Evolutionary conservation across 352 stramenopile species (phyloP), one percentile per base, ranked within the genome.

Genomic region (Phytophthora meadii): DNA sequence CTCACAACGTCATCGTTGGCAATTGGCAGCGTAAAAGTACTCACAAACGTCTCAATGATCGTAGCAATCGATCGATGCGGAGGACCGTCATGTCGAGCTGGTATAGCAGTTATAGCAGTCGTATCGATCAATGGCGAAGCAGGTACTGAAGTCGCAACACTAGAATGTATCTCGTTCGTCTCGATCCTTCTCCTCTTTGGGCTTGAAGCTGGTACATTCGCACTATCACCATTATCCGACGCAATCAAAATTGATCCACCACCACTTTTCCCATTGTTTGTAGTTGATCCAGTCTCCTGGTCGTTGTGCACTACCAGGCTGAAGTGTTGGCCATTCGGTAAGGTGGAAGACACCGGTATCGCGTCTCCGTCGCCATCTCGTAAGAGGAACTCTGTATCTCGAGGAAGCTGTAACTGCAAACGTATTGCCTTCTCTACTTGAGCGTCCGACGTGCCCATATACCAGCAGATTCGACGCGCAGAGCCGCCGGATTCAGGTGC

Each of bases 1-100:
- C 62, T 82, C 37, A 88, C 55, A 50, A 86, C 84, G 64, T 88
- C 79, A 53, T 88, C 76, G 57, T 82, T 84, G 24, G 60, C 57
- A 51, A 88, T 86, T 27, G 77, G 61, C 1, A 57, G 36, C n/a
- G 79, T 88, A 61, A 88, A 86, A 9, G 68, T 77, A 19, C 79
- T 57, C 12, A 88, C 62, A 45, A 88, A 88, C 24, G 72, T 68
- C 19, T 62, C 70, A 17, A 88, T 79, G 27, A 80, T 64, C 19
- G 62, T 53, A 15, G 75, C 61, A 42, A 84, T 59, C 4, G 69
- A 71, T 1, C 52, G 72, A 27, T 40, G 32, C 6, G 42, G 53
- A 4, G 10, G 36, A 2, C 30, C 37, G 4, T 44, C 22, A 28
- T 22, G 45, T 47, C 14, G 36, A 8, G 11, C n/a, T 19, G 66